Conservation (phyloP, 495 filamentous ascomycete genomes). For the Staphylotrichum longicolle region DNA sequence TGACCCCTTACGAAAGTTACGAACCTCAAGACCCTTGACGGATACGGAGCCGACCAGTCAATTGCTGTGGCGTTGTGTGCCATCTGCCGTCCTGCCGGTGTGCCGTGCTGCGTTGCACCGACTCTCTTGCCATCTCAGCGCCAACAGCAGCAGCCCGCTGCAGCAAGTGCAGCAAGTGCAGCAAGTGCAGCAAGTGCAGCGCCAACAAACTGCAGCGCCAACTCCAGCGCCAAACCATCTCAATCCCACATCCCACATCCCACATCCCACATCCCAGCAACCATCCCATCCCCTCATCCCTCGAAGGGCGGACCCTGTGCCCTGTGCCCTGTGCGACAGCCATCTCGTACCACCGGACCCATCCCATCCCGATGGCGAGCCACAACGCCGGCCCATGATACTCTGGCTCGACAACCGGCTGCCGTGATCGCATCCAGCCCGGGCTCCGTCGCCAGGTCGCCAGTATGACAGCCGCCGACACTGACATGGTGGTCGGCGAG, state of each 20-base stretch:
- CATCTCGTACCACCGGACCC: constrained; percentile 4
- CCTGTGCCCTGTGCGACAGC: background rate
- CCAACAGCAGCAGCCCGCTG: background rate
- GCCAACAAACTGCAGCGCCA: background rate
- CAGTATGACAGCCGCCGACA: constrained; percentile 28
- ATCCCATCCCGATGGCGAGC: constrained; percentile 22
- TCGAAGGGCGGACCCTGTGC: background rate
- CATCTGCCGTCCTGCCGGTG: constrained; percentile 10
- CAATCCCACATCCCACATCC: background rate
- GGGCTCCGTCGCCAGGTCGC: background rate
- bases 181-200: too few relatives aligned
- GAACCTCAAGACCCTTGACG: too few relatives aligned
- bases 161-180: too few relatives aligned
- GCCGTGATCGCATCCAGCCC: constrained; percentile 18
- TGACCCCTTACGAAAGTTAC: background rate
- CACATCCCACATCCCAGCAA: too few relatives aligned
- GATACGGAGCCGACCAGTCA: background rate
- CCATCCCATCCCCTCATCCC: too few relatives aligned
- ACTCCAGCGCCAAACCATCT: constrained; percentile 9
- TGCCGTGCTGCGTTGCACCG: constrained; percentile 11
- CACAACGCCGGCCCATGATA: constrained; percentile 20
- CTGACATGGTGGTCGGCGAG: constrained; percentile 10
- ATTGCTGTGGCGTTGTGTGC: background rate
- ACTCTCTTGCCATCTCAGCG: background rate
- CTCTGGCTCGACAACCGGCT: constrained; percentile 14